Evolutionary conservation across 1,139 yeast species (phyloP).

Genomic region (Yamadazyma blattariae): DNA sequence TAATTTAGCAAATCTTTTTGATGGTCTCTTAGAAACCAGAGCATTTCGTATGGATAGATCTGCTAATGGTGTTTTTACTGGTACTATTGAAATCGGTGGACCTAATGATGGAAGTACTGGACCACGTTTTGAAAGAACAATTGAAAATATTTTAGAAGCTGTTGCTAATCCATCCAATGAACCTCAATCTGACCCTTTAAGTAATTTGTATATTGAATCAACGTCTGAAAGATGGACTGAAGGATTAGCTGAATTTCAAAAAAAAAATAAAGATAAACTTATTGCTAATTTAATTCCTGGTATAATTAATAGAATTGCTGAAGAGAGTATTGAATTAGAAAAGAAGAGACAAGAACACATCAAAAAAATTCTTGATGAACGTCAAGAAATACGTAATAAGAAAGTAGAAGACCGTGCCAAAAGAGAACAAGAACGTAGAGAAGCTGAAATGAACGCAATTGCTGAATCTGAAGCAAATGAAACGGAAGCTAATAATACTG

Average conservation of each 20-base stretch:
- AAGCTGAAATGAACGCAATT: constrained; percentile 24
- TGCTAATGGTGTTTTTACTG: constrained; percentile 17
- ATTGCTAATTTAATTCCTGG: constrained; percentile 46
- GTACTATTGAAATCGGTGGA: constrained; percentile 15
- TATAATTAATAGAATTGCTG: constrained; percentile 52
- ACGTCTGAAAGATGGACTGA: constrained; percentile 74
- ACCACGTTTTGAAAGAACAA: constrained; percentile 23
- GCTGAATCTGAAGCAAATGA: constrained; percentile 20
- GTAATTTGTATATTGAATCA: constrained; percentile 44
- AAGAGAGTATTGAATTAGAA: constrained; percentile 40
- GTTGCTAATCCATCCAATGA: constrained; percentile 9
- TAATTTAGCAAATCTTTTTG: constrained; percentile 18
- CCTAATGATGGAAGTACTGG: constrained; percentile 8
- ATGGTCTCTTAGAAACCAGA: constrained; percentile 15
- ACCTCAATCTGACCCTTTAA: constrained; percentile 15
- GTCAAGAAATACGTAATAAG: constrained; percentile 19
- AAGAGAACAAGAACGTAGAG: constrained; percentile 36
- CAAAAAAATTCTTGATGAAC: constrained; percentile 29
- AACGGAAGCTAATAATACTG: constrained; percentile 1
- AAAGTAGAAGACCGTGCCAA: constrained; percentile 34
- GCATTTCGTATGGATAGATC: background rate
- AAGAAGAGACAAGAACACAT: constrained; percentile 27
- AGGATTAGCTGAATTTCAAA: constrained; percentile 48
- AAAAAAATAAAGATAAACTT: constrained; percentile 36
- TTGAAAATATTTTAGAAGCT: constrained; percentile 25